These are phyloP conservation scores for Andrographis paniculata DNA, from an alignment of 305 asterid genomes.

Conservation along the genomic window DNA sequence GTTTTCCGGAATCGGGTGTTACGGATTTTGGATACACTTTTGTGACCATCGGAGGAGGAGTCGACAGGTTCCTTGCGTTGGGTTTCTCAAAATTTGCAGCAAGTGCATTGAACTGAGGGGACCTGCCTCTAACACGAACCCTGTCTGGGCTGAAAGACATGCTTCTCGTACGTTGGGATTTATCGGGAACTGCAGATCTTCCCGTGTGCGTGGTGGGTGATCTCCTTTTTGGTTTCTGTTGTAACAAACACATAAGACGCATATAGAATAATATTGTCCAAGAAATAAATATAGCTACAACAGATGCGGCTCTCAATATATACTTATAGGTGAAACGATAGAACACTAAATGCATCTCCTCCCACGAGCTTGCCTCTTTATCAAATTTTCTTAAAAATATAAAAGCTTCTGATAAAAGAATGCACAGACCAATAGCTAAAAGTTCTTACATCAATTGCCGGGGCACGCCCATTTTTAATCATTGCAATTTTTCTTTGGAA, in stretches of 20 bases:
- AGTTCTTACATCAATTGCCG: constrained; percentile 53
- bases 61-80: constrained; percentile 79
- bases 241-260: constrained; percentile 9
- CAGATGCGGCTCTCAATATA: too few species aligned
- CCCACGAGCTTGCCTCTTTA: too few species aligned
- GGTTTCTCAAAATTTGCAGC: constrained; percentile 85
- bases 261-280: too few species aligned
- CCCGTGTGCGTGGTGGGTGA: constrained; percentile 58
- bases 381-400: too few species aligned
- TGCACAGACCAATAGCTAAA: background rate
- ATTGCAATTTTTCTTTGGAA: constrained; percentile 71
- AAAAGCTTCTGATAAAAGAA: background rate
- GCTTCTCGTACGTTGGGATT: constrained; percentile 88
- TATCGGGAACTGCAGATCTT: constrained; percentile 76
- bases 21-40: constrained; percentile 60
- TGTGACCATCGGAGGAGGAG: constrained; percentile 89
- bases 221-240: constrained; percentile 89
- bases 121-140: constrained; percentile 96
- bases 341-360: background rate
- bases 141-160: constrained; percentile 96
- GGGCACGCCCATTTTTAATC: constrained; percentile 47
- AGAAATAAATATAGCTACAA: too few species aligned
- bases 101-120: constrained; percentile 94
- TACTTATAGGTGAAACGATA: background rate
- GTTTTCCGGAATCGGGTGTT: constrained; percentile 6